These are phyloP conservation scores for Wickerhamomyces tratensis DNA, from an alignment of 805 yeast genomes.

Conservation along the genomic window DNA sequence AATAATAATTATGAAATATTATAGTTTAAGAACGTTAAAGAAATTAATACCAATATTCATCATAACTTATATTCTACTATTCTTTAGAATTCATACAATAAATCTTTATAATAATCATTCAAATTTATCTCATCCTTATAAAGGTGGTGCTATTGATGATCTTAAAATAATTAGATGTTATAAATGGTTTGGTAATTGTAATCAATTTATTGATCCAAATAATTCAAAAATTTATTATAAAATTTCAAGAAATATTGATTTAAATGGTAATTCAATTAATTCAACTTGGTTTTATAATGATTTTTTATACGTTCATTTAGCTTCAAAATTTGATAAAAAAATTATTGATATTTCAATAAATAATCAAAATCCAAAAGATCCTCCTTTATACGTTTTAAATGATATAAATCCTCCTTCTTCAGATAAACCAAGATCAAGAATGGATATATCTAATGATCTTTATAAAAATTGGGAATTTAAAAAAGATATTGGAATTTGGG, in stretches of 20 bases:
- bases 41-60: background rate
- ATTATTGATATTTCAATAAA: slow-evolving; percentile 37
- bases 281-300: slow-evolving; percentile 13
- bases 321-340: slow-evolving; percentile 15
- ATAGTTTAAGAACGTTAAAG: no score
- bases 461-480: slow-evolving; percentile 29
- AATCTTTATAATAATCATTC: background rate
- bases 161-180: slow-evolving; percentile 20
- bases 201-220: slow-evolving; percentile 9
- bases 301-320: slow-evolving; percentile 18
- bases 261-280: slow-evolving; percentile 8
- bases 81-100: background rate
- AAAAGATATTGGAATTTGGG: slow-evolving; percentile 46
- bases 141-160: slow-evolving; percentile 22
- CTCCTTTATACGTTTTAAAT: slow-evolving; percentile 27
- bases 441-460: slow-evolving; percentile 5
- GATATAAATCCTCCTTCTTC: slow-evolving; percentile 22
- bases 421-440: slow-evolving; percentile 17
- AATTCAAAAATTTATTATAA: slow-evolving; percentile 14
- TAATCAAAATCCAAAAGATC: slow-evolving; percentile 19
- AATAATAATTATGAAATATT: no score
- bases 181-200: slow-evolving; percentile 19
- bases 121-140: slow-evolving; percentile 8
- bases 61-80: no score
- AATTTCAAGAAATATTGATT: slow-evolving; percentile 15